phyloP scores from a whole-genome alignment of 805 yeast genomes.

The Lachancea quebecensis region DNA sequence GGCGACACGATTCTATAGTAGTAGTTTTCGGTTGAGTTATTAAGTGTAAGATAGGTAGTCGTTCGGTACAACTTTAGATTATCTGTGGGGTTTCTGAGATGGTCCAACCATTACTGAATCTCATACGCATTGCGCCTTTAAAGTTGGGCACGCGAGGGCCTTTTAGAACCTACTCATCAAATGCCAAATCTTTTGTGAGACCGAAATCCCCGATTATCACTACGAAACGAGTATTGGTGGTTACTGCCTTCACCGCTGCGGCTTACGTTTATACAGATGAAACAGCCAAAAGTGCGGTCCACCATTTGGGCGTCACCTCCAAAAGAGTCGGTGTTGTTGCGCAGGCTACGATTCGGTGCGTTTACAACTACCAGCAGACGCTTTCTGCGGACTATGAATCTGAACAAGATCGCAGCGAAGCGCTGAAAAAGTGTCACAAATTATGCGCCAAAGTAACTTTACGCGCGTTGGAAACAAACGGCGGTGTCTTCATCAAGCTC shows the following conservation, averaged over 20 bases:
- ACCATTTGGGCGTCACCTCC: slow-evolving; percentile 29
- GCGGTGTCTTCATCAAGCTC: slow-evolving; percentile 87
- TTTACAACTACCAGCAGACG: slow-evolving; percentile 56
- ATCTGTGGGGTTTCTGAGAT: too few relatives aligned
- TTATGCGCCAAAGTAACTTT: slow-evolving; percentile 75
- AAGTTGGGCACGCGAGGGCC: background rate
- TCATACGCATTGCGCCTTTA: too few relatives aligned
- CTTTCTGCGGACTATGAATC: slow-evolving; percentile 40
- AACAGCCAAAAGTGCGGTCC: slow-evolving; percentile 18
- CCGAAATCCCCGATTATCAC: slow-evolving; percentile 4
- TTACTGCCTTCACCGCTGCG: slow-evolving; percentile 13
- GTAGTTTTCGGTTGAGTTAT: too few relatives aligned
- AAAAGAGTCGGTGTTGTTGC: slow-evolving; percentile 58
- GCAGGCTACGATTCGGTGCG: slow-evolving; percentile 66
- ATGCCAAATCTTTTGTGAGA: background rate
- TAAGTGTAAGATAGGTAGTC: too few relatives aligned
- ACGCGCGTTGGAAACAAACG: slow-evolving; percentile 72
- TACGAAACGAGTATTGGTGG: slow-evolving; percentile 7
- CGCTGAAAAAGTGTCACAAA: slow-evolving; percentile 59
- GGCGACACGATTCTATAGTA: too few relatives aligned
- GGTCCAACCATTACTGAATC: too few relatives aligned
- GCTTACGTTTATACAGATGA: slow-evolving; percentile 24
- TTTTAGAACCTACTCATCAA: slow-evolving; percentile 1
- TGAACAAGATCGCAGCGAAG: slow-evolving; percentile 42
- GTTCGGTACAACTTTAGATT: too few relatives aligned